These are phyloP conservation scores for Kitagawia praeruptora DNA, from an alignment of 129 eudicot genomes.

Conservation along the genomic window DNA sequence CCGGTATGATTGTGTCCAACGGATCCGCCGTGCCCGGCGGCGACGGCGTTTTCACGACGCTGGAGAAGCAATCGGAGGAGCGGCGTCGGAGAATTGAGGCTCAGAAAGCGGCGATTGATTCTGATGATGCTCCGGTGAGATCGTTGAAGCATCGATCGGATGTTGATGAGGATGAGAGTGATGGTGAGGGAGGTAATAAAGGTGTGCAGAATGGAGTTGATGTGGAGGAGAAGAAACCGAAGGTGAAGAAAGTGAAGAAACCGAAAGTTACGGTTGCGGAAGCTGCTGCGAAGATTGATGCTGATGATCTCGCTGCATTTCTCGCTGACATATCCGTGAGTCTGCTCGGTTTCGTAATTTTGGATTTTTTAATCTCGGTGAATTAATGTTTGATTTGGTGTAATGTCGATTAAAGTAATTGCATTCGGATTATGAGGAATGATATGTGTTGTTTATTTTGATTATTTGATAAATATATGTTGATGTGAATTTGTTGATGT, in stretches of 20 bases:
- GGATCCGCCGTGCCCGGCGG: slow-evolving; percentile 35
- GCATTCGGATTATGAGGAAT: neutral
- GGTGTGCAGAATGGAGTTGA: slow-evolving; percentile 19
- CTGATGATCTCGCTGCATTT: slow-evolving; percentile 54
- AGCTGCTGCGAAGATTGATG: slow-evolving; percentile 83
- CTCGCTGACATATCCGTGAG: slow-evolving; percentile 68
- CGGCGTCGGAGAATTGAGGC: slow-evolving; percentile 71
- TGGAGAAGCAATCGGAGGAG: slow-evolving; percentile 87
- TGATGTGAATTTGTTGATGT: neutral
- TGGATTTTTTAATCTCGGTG: neutral
- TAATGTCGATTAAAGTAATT: too few species aligned
- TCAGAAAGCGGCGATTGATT: slow-evolving; percentile 37
- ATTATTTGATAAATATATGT: neutral
- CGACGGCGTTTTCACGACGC: slow-evolving; percentile 41
- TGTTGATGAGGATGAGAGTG: slow-evolving; percentile 50
- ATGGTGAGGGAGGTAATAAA: slow-evolving; percentile 25
- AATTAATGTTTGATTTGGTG: too few species aligned
- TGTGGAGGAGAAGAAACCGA: slow-evolving; percentile 45
- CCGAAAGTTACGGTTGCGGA: slow-evolving; percentile 77
- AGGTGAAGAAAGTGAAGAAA: slow-evolving; percentile 70
- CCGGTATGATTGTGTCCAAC: slow-evolving; percentile 16
- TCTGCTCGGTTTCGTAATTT: neutral
- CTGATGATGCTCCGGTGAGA: slow-evolving; percentile 29
- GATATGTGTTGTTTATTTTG: neutral
- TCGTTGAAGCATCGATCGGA: slow-evolving; percentile 25